Conservation (phyloP, 2,329 filamentous ascomycete genomes). For the Diaporthe eres region DNA sequence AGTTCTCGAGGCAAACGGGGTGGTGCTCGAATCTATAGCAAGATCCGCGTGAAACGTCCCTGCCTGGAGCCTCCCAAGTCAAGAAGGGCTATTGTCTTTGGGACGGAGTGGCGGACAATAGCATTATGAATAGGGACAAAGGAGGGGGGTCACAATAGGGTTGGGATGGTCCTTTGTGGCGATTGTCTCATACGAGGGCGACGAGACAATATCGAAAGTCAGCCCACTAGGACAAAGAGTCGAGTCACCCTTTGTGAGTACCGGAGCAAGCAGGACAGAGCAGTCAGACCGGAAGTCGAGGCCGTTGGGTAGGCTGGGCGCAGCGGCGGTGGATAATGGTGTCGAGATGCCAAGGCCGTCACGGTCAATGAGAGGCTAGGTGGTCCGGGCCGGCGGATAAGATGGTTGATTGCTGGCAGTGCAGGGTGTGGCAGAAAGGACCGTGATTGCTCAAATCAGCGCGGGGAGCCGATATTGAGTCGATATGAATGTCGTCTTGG, state of each 20-base stretch:
- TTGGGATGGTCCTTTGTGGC: constrained; percentile 30
- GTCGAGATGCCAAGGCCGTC: constrained; percentile 22
- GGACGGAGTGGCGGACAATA: constrained; percentile 31
- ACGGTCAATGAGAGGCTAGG: constrained; percentile 35
- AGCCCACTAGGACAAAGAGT: constrained; percentile 29
- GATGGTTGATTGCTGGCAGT: constrained; percentile 25
- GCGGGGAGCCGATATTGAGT: constrained; percentile 20
- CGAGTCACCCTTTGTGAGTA: constrained; percentile 15
- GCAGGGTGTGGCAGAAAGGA: constrained; percentile 32
- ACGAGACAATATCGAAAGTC: constrained; percentile 20
- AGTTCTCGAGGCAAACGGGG: constrained; percentile 24
- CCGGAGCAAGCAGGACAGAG: constrained; percentile 21
- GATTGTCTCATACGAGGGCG: constrained; percentile 18
- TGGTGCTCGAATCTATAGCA: constrained; percentile 24
- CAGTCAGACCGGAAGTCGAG: constrained; percentile 20
- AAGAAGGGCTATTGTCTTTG: constrained; percentile 40
- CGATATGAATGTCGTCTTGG: constrained; percentile 12
- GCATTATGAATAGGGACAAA: constrained; percentile 38
- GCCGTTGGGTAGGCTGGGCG: constrained; percentile 14
- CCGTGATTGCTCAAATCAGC: constrained; percentile 37
- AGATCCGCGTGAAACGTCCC: constrained; percentile 15
- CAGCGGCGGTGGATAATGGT: constrained; percentile 11
- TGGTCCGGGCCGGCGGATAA: constrained; percentile 41
- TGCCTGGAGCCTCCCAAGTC: constrained; percentile 13
- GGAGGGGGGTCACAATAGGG: constrained; percentile 16